Conservation (phyloP, 371 early-diverging fungal species). For the Lichtheimia ramosa region DNA sequence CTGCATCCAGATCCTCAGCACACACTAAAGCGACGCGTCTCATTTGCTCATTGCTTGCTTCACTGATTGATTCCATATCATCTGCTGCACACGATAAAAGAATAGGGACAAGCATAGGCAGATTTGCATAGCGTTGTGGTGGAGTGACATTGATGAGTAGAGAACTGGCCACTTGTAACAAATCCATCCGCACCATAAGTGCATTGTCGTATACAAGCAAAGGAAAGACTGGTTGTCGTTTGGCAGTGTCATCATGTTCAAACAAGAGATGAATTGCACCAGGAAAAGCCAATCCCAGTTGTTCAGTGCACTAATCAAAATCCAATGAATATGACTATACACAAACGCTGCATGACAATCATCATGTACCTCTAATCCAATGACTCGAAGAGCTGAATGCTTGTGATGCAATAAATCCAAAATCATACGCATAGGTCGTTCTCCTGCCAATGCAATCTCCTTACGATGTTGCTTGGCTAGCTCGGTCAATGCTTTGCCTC, state of each 20-base stretch:
- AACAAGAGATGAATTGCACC: conserved; percentile 15
- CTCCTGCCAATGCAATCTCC: neutral
- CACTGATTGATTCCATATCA: neutral
- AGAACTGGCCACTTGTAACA: neutral
- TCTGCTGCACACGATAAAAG: neutral
- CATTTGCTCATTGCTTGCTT: neutral
- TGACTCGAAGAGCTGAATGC: neutral
- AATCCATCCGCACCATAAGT: neutral
- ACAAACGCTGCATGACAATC: too few relatives aligned
- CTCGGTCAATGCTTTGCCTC: neutral
- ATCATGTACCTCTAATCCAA: conserved; percentile 3
- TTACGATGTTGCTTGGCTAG: neutral
- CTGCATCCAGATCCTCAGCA: neutral
- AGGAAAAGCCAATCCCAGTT: conserved; percentile 3
- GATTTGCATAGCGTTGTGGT: neutral
- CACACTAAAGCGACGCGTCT: neutral
- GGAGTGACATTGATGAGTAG: neutral
- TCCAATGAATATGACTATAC: too few relatives aligned
- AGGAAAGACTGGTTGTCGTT: conserved; percentile 3
- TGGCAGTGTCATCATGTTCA: conserved; percentile 55
- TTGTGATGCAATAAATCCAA: conserved; percentile 3
- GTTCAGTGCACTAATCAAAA: neutral
- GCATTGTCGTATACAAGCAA: conserved; percentile 1
- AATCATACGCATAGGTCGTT: conserved; percentile 1
- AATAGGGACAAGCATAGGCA: neutral